Percentiles rank a stretch among this genome's conserved stretches.
phyloP scores from a whole-genome alignment of 495 filamentous ascomycete species.

The Recurvomyces mirabilis region DNA sequence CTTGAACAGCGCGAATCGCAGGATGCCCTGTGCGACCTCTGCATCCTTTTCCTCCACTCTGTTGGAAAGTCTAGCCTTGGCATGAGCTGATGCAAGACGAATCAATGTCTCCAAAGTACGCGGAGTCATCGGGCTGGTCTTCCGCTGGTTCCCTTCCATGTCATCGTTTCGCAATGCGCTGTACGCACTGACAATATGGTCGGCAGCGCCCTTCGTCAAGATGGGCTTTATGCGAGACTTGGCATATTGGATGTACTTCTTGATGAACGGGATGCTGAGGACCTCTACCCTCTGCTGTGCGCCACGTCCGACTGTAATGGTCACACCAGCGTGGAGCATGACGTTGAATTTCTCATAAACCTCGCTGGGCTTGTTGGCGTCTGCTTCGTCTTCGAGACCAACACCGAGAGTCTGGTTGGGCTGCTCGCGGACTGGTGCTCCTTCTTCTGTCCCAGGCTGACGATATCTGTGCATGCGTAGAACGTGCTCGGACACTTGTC shows the following conservation, averaged over 20 bases:
- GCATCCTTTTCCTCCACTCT: constrained; percentile 91
- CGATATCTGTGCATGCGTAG: constrained; percentile 96
- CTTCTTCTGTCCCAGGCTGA: constrained; percentile 87
- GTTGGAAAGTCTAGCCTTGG: constrained; percentile 82
- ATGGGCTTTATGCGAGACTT: constrained; percentile 85
- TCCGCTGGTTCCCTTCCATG: constrained; percentile 82
- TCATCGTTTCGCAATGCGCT: constrained; percentile 92
- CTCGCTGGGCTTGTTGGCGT: constrained; percentile 61
- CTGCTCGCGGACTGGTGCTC: constrained; percentile 87
- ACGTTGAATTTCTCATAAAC: constrained; percentile 95
- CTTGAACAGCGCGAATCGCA: constrained; percentile 96
- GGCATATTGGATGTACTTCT: constrained; percentile 99
- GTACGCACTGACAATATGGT: constrained; percentile 88
- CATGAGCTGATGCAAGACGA: constrained; percentile 91
- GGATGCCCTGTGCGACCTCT: constrained; percentile 73
- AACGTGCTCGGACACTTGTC: constrained; percentile 91
- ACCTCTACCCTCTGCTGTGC: constrained; percentile 70
- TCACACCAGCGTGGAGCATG: constrained; percentile 90
- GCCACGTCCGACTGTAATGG: constrained; percentile 58
- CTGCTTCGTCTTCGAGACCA: constrained; percentile 66
- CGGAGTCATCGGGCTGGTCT: constrained; percentile 89
- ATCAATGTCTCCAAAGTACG: constrained; percentile 97
- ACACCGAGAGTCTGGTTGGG: constrained; percentile 76
- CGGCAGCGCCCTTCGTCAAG: constrained; percentile 82
- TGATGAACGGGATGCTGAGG: constrained; percentile 96